Evolutionary conservation across 1,284 basidiomycete species (phyloP), one percentile per base, ranked within the genome.

Genomic region (Cutaneotrichosporon sp.): DNA sequence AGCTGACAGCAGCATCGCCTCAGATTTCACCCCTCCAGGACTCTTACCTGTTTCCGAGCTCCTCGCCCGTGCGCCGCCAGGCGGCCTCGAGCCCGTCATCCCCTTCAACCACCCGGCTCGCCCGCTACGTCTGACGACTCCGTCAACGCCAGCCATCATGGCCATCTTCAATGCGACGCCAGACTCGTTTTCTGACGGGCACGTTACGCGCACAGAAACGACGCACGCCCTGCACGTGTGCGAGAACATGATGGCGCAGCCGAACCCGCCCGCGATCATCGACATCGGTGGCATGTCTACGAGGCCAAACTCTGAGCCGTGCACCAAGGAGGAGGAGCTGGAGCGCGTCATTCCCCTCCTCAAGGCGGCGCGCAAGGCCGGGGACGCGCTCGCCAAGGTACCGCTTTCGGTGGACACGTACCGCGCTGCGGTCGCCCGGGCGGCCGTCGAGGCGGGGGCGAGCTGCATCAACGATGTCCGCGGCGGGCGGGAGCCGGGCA

Each of bases 211-310:
- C 11, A 65, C 75, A 13, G 58, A 71, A 6, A 57, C 66, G 14
- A 61, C 67, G 1, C 59, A 69, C 16, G 70, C 70, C 1, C 67
- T 81, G 4, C 65, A 68, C 6, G 58, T 71, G 5, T 61, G 68
- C 9, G 60, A 68, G 16, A 66, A 63, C 6, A 54, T 74, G 29
- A 55, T 63, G n/a, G 34, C 55, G 9, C 42, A 53, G 1, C 69
- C 67, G 24, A 45, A 57, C 27, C 67, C 60, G 3, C 75, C 89
- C 0, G 84, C 87, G 64, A 90, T 99, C 56, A 81, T 99, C 61
- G 95, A 99, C 74, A 84, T 99, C 13, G 95, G 97, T 0, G 97
- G 97, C 0, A 93, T 94, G 81, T 95, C 92, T 0, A 97, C 94
- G 0, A 85, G 92, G 13, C 94, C 94, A 0, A 63, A 66, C 16